Conservation (phyloP, 768 basidiomycete genomes). For the Suillus tomentosus region DNA sequence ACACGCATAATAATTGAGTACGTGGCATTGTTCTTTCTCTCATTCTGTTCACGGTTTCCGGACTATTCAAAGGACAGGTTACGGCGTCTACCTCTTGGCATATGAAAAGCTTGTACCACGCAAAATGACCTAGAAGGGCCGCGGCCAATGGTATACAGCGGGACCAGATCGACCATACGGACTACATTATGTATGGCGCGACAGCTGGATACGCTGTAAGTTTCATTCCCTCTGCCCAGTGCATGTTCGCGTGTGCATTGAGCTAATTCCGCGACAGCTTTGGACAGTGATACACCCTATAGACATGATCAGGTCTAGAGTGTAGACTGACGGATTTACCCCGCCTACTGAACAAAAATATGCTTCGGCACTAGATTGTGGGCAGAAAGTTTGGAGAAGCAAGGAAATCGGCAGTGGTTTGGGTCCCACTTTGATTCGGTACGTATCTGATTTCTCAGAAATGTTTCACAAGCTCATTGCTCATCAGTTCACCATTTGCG, state of each 20-base stretch:
- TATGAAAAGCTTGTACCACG: slow-evolving; percentile 21
- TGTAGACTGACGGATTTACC: slow-evolving; percentile 92
- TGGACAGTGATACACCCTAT: slow-evolving; percentile 95
- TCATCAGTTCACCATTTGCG: slow-evolving; percentile 85
- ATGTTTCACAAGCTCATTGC: slow-evolving; percentile 13
- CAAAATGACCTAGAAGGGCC: slow-evolving; percentile 62
- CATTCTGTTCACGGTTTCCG: too few relatives aligned
- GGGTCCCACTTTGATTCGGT: slow-evolving; percentile 90
- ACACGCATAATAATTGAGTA: too few relatives aligned
- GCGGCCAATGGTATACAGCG: slow-evolving; percentile 54
- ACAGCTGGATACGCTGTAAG: slow-evolving; percentile 89
- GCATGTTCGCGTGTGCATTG: slow-evolving; percentile 6
- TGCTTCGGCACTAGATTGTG: slow-evolving; percentile 78
- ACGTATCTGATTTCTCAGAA: slow-evolving; percentile 26
- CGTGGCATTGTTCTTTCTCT: too few relatives aligned
- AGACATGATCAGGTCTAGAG: slow-evolving; percentile 94
- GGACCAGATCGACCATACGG: slow-evolving; percentile 75
- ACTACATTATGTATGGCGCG: slow-evolving; percentile 77
- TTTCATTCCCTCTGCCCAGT: slow-evolving; percentile 14
- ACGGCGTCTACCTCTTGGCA: too few relatives aligned
- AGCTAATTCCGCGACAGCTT: slow-evolving; percentile 46
- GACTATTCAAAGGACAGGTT: too few relatives aligned
- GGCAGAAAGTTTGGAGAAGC: slow-evolving; percentile 76
- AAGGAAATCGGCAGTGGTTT: slow-evolving; percentile 81
- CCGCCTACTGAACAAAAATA: slow-evolving; percentile 80